Evolutionary conservation across 2,329 filamentous ascomycete species (phyloP).

Genomic region (Xylariaceae sp.): DNA sequence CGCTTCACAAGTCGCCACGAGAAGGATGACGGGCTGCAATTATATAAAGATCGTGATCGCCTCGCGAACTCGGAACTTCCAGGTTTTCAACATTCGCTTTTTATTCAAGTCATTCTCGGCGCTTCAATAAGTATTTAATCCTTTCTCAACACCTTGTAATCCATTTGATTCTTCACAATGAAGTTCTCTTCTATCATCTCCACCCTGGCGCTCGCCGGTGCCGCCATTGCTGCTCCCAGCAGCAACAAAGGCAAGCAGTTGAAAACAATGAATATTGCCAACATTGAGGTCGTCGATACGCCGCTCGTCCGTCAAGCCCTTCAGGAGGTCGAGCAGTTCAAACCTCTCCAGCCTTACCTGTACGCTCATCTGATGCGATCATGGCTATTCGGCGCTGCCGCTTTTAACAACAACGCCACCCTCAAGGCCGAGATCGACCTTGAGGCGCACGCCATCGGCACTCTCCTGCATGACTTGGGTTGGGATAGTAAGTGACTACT

Average conservation of each 20-base stretch:
- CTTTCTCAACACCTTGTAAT: not conserved
- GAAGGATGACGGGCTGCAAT: not conserved
- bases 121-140: not conserved
- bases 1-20: too few relatives aligned
- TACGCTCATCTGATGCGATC: constrained; percentile 20
- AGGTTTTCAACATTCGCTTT: not conserved
- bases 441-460: constrained; percentile 18
- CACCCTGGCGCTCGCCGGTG: constrained; percentile 12
- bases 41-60: constrained; percentile 5
- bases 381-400: constrained; percentile 20
- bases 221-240: constrained; percentile 10
- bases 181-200: constrained; percentile 17
- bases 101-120: not conserved
- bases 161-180: constrained; percentile 5
- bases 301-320: constrained; percentile 15
- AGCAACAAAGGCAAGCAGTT: constrained; percentile 10
- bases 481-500: constrained; percentile 19
- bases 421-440: constrained; percentile 21
- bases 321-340: constrained; percentile 17
- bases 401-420: constrained; percentile 21
- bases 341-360: constrained; percentile 22
- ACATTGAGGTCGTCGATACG: constrained; percentile 20
- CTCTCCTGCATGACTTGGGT: constrained; percentile 18
- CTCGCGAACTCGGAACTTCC: not conserved
- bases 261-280: constrained; percentile 18